Percentiles rank a stretch among this genome's conserved stretches.
Evolutionary conservation across 1,284 basidiomycete genomes (phyloP).

Genomic region (Lignosus rhinocerotis): DNA sequence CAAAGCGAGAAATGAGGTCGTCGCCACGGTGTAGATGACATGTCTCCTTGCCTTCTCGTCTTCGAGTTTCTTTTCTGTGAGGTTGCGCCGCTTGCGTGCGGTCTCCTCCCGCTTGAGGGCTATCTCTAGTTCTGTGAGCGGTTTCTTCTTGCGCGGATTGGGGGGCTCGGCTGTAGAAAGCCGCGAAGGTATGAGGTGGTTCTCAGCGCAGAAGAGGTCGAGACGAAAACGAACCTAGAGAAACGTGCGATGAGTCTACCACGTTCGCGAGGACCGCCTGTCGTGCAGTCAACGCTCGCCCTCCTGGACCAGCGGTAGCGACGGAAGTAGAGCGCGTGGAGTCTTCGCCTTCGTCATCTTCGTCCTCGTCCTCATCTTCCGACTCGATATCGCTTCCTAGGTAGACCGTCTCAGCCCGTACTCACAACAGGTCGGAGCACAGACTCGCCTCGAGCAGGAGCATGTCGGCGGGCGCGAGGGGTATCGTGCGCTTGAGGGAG

Average conservation of each 20-base stretch:
- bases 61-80: constrained; percentile 88
- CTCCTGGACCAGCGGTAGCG: constrained; percentile 35
- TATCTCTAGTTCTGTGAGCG: constrained; percentile 81
- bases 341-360: constrained; percentile 37
- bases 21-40: not conserved
- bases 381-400: constrained; percentile 50
- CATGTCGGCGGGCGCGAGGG: constrained; percentile 33
- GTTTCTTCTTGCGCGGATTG: constrained; percentile 64
- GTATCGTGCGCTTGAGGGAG: constrained; percentile 42
- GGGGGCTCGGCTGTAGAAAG: constrained; percentile 43
- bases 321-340: constrained; percentile 35
- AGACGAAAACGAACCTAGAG: constrained; percentile 44
- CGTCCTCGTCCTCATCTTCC: constrained; percentile 53
- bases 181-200: not conserved
- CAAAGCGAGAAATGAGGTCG: constrained; percentile 2
- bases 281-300: constrained; percentile 62
- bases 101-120: constrained; percentile 84
- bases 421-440: not conserved
- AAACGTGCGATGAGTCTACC: constrained; percentile 65
- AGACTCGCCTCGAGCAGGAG: constrained; percentile 22
- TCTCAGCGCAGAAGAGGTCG: not conserved
- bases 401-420: not conserved
- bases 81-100: constrained; percentile 80
- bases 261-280: constrained; percentile 73
- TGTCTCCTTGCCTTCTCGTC: constrained; percentile 75